phyloP scores from a whole-genome alignment of 306 rosid species.

The Arachis hypogaea region DNA sequence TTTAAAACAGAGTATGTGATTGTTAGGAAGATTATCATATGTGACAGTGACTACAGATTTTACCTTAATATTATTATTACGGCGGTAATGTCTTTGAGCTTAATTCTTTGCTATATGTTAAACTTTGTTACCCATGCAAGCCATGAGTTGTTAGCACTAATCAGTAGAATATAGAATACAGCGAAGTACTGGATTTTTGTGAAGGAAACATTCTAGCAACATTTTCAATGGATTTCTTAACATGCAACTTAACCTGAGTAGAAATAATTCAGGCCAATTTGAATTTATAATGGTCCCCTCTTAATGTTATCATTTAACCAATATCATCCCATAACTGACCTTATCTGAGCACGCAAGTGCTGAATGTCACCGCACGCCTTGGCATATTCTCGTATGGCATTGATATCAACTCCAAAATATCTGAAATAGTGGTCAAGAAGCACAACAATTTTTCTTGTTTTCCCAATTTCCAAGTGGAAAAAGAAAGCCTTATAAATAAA shows the following conservation, averaged over 20 bases:
- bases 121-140: background rate
- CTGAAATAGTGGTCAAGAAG: constrained; percentile 58
- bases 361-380: constrained; percentile 66
- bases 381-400: constrained; percentile 79
- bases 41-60: background rate
- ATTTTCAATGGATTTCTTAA: constrained; percentile 1
- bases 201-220: background rate
- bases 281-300: background rate
- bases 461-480: constrained; percentile 38
- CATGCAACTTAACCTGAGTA: background rate
- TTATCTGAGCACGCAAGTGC: constrained; percentile 94
- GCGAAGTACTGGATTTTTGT: background rate
- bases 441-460: constrained; percentile 16
- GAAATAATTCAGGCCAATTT: constrained; percentile 24
- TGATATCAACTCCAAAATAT: constrained; percentile 92
- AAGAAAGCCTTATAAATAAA: constrained; percentile 28
- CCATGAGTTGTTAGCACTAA: constrained; percentile 1
- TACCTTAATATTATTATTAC: background rate
- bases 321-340: constrained; percentile 53
- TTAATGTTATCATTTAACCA: constrained; percentile 5
- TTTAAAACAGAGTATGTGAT: background rate
- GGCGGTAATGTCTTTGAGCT: background rate
- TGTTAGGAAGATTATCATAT: background rate
- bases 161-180: background rate
- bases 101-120: background rate